Evolutionary conservation across 805 yeast genomes (phyloP).

Genomic region (Ogataea neopini): DNA sequence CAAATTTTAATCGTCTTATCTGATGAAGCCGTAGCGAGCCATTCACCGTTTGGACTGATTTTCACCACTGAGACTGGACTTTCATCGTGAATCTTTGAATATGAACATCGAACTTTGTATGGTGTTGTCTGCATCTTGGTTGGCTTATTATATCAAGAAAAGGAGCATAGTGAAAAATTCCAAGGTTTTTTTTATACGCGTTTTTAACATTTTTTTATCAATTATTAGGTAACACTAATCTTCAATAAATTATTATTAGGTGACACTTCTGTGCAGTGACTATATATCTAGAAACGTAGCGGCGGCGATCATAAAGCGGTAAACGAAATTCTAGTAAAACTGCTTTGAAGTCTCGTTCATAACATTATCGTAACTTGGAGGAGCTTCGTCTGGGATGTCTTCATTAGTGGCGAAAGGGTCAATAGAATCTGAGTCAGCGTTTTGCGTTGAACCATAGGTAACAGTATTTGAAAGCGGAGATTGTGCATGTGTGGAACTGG

Average conservation of each 20-base stretch:
- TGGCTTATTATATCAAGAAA: no score
- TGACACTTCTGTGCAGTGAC: background rate
- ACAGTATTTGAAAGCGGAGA: slow-evolving; percentile 11
- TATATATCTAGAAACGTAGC: background rate
- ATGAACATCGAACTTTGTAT: slow-evolving; percentile 5
- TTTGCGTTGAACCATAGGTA: slow-evolving; percentile 21
- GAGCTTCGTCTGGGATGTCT: slow-evolving; percentile 29
- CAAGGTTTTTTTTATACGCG: background rate
- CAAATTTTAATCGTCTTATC: slow-evolving; percentile 62
- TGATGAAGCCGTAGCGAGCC: slow-evolving; percentile 58
- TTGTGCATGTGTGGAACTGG: slow-evolving; percentile 8
- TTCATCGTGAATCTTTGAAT: slow-evolving; percentile 15
- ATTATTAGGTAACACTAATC: background rate
- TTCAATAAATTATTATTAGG: background rate
- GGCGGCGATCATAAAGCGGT: background rate
- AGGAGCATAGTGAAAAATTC: background rate
- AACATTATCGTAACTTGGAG: slow-evolving; percentile 40
- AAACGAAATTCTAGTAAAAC: slow-evolving; percentile 10
- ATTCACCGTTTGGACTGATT: slow-evolving; percentile 60
- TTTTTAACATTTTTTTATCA: background rate
- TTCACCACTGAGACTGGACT: slow-evolving; percentile 46
- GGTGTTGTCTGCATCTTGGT: background rate
- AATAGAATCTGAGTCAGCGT: background rate
- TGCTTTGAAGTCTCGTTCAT: slow-evolving; percentile 37
- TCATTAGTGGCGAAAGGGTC: background rate